Evolutionary conservation across 805 yeast species (phyloP), one percentile per base, ranked within the genome.

Genomic region (Pichia nakasei): DNA sequence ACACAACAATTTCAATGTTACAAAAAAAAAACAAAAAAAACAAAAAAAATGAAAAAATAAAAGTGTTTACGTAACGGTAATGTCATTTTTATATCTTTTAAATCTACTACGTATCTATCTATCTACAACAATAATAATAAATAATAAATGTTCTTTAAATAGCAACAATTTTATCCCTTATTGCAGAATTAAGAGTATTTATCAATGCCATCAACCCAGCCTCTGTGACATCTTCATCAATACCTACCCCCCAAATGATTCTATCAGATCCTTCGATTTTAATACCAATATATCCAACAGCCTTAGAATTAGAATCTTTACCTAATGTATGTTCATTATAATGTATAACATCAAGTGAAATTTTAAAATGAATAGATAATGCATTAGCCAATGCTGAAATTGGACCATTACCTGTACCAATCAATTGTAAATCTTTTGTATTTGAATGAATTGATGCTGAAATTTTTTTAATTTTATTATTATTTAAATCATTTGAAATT

Each of bases 241-340:
- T 70, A 46, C 81, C 81, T 42, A 74, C 76, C 49, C 81, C 81
- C 81, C 81, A 75, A 45, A 63, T 54, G 20, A 54, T 40, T 43
- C 52, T 35, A 18, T 43, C 43, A 20, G 31, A 22, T 8, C 27
- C 21, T 18, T 41, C 46, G 38, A 42, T 19, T 15, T 38, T 37
- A 11, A 48, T 39, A 33, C 57, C 61, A 52, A 77, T 74, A 55
- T 80, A 85, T n/a, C 91, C 75, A 13, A 84, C 93, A 42, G 95
- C 95, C 60, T 75, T 73, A 42, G 85, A 71, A 45, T 72, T 67
- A 9, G 89, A 78, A 47, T 82, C 87, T 38, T 70, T 70, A 46
- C 94, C 94, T 47, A 85, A 69, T 13, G 94, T 78, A 64, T 85
- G 94, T 61, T 85, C 94, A 54, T 78, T 79, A 63, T 85, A 85